phyloP scores from a whole-genome alignment of 768 basidiomycete species.

The Psilocybe cyanescens region DNA sequence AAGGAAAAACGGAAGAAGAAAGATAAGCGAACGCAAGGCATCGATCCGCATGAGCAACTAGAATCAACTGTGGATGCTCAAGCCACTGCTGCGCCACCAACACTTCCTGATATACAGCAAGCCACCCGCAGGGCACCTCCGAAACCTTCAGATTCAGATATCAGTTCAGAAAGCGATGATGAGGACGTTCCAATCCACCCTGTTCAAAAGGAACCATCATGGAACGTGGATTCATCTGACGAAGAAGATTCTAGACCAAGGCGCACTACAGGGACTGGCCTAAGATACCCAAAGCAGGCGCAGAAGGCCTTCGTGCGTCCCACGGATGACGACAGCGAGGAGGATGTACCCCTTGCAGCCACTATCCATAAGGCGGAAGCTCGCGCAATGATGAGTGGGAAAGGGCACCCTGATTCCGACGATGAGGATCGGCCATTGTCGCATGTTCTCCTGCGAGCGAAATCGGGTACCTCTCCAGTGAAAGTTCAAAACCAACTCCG shows the following conservation, averaged over 20 bases:
- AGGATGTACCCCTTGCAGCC: slow-evolving; percentile 77
- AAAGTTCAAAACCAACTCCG: slow-evolving; percentile 44
- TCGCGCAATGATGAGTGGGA: slow-evolving; percentile 36
- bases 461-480: slow-evolving; percentile 40
- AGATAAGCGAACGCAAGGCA: slow-evolving; percentile 26
- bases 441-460: slow-evolving; percentile 50
- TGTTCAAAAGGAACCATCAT: slow-evolving; percentile 24
- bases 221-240: slow-evolving; percentile 67
- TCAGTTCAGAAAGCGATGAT: slow-evolving; percentile 53
- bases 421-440: slow-evolving; percentile 80
- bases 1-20: slow-evolving; percentile 56
- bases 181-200: slow-evolving; percentile 16
- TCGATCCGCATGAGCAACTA: slow-evolving; percentile 16
- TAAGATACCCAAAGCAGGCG: slow-evolving; percentile 45
- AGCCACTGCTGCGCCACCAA: slow-evolving; percentile 32
- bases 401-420: slow-evolving; percentile 52
- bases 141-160: slow-evolving; percentile 45
- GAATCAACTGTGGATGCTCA: slow-evolving; percentile 17
- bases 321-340: slow-evolving; percentile 66
- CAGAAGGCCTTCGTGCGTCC: slow-evolving; percentile 18
- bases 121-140: slow-evolving; percentile 42
- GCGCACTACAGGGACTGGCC: slow-evolving; percentile 63
- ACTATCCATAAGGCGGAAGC: slow-evolving; percentile 60
- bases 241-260: slow-evolving; percentile 58
- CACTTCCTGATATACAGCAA: slow-evolving; percentile 47